These are phyloP conservation scores for Zygosaccharomyces rouxii DNA, from an alignment of 805 yeast species.

Conservation along the genomic window DNA sequence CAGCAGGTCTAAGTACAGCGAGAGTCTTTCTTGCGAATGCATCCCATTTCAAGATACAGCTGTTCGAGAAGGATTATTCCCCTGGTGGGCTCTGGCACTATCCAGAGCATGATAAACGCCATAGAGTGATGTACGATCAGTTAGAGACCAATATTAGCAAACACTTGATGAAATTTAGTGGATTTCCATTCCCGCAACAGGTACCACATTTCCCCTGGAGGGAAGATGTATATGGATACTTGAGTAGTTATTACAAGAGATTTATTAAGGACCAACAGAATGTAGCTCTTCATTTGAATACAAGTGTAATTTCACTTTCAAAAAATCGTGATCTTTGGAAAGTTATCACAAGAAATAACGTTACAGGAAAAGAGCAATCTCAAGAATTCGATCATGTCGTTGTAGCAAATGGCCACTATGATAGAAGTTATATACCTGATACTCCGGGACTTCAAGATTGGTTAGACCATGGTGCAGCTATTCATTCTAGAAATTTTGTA, in stretches of 20 bases:
- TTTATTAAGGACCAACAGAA: slow-evolving; percentile 28
- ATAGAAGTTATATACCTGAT: slow-evolving; percentile 38
- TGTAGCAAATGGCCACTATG: slow-evolving; percentile 44
- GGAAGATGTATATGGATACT: slow-evolving; percentile 55
- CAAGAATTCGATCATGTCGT: slow-evolving; percentile 39
- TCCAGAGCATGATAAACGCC: slow-evolving; percentile 29
- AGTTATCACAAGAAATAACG: slow-evolving; percentile 7
- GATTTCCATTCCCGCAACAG: slow-evolving; percentile 44
- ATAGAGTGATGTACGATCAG: slow-evolving; percentile 52
- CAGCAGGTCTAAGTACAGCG: slow-evolving; percentile 63
- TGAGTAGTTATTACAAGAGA: slow-evolving; percentile 47
- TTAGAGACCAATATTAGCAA: slow-evolving; percentile 69
- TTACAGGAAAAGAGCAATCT: slow-evolving; percentile 27
- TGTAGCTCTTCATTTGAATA: slow-evolving; percentile 26
- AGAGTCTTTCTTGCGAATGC: slow-evolving; percentile 57
- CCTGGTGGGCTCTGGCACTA: slow-evolving; percentile 83
- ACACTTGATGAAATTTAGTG: slow-evolving; percentile 61
- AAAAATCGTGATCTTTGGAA: slow-evolving; percentile 19
- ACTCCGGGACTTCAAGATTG: slow-evolving; percentile 39
- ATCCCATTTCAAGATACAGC: slow-evolving; percentile 43
- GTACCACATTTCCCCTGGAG: slow-evolving; percentile 56
- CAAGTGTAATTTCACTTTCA: slow-evolving; percentile 22
- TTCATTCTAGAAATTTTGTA: slow-evolving; percentile 40
- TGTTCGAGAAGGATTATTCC: slow-evolving; percentile 55
- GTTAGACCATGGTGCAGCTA: slow-evolving; percentile 31